Evolutionary conservation across 2,329 filamentous ascomycete genomes (phyloP), one percentile per base, ranked within the genome.

Genomic region (Thelonectria blattea): DNA sequence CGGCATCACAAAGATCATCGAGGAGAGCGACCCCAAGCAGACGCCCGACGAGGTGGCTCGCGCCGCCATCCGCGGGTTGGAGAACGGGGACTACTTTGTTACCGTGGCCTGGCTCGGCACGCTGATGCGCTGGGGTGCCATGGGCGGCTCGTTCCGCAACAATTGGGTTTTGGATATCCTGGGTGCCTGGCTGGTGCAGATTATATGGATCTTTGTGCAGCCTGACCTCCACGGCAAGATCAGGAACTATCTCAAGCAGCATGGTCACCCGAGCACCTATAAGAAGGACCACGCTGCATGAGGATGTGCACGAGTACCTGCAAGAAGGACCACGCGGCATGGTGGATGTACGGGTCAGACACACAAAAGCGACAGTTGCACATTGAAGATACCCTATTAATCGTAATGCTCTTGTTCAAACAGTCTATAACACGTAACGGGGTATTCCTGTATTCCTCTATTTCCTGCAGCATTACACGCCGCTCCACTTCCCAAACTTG

Each of bases 1-100:
- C 8, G 86, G 83, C 5, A 83, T 97, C 51, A 97, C 93, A 3
- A 84, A 87, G 66, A 82, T 89, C 53, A 78, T 98, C 47, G 95
- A 98, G 76, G 88, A 91, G 67, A 84, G 85, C n/a, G 95, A 99
- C 73, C 89, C 89, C 14, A 83, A 87, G 48, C 91, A 96, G 75
- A 89, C 85, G 1, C 91, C 92, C 5, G 89, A 95, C 5, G 84
- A 90, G 60, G 92, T 96, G 14, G 95, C 95, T 1, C 76, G 78
- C 4, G 81, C 80, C 9, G 82, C 91, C 1, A 87, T 99, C 52
- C 78, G 79, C 45, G 91, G 90, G 0, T 78, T 99, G 46, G 93
- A 98, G 75, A 86, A 79, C 37, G 95, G 94, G 0, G 82, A 95
- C 22, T 94, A 91, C 74, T 83, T 92, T 70, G 85, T 97, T 46